Conservation (phyloP, 805 yeast genomes). For the Ogataea angusta region DNA sequence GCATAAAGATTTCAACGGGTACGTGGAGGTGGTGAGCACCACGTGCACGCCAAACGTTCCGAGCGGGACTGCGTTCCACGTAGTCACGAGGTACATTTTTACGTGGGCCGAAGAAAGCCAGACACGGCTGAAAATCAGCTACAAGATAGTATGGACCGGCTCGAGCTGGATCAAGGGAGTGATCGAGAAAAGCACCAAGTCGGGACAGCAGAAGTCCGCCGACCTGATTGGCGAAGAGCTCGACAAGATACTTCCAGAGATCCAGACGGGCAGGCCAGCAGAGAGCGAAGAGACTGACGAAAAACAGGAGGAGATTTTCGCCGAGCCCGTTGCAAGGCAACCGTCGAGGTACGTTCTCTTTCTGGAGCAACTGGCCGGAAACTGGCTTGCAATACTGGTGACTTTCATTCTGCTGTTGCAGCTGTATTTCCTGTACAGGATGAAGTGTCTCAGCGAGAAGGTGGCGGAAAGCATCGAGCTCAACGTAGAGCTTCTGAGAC, state of each 20-base stretch:
- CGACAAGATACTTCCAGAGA: constrained; percentile 17
- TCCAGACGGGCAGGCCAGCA: constrained; percentile 1
- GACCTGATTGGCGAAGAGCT: constrained; percentile 34
- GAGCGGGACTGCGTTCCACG: constrained; percentile 77
- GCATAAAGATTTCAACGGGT: constrained; percentile 48
- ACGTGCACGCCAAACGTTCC: constrained; percentile 93
- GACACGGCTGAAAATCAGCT: constrained; percentile 63
- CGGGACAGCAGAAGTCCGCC: constrained; percentile 73
- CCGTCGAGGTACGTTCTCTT: background rate
- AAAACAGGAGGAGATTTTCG: background rate
- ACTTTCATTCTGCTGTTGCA: constrained; percentile 9
- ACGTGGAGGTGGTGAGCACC: constrained; percentile 57
- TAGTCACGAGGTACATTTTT: constrained; percentile 66
- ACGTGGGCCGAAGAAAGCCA: constrained; percentile 69
- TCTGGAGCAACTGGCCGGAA: constrained; percentile 7
- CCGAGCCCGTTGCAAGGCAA: background rate
- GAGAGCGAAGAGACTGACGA: background rate
- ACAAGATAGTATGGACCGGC: constrained; percentile 83
- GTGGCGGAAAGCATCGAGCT: constrained; percentile 1
- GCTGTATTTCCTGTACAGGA: constrained; percentile 4
- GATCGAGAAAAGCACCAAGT: constrained; percentile 77
- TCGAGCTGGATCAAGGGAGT: constrained; percentile 89
- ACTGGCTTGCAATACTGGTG: constrained; percentile 12
- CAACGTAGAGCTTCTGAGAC: constrained; percentile 1
- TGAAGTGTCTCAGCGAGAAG: constrained; percentile 3